Evolutionary conservation across 495 filamentous ascomycete genomes (phyloP).

Genomic region (Aspergillus baeticus): DNA sequence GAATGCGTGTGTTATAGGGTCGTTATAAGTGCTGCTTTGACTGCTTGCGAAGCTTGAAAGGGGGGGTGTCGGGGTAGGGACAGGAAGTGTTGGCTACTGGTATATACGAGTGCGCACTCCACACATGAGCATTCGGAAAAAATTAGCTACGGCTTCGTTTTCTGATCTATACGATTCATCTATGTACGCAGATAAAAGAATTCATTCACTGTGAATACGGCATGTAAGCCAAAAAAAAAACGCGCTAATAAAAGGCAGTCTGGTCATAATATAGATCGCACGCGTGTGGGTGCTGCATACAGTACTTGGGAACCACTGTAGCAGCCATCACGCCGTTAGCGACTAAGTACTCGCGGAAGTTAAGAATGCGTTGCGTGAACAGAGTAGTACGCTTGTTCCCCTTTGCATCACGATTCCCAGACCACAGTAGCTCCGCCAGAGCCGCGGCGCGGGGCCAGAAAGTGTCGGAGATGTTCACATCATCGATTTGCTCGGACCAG

Average conservation of each 20-base stretch:
- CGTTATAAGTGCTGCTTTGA: no score
- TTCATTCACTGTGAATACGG: no score
- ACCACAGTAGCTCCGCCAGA: constrained; percentile 54
- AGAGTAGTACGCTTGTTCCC: constrained; percentile 50
- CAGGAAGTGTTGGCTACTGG: no score
- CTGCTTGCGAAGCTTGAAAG: no score
- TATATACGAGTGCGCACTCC: no score
- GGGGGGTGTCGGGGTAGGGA: no score
- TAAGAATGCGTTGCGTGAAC: constrained; percentile 54
- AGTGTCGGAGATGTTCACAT: constrained; percentile 43
- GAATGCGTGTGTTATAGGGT: not conserved
- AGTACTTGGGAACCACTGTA: constrained; percentile 53
- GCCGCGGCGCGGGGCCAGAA: constrained; percentile 59
- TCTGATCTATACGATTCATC: no score
- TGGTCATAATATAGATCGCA: constrained; percentile 55
- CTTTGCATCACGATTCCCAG: constrained; percentile 46
- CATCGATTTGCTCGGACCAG: constrained; percentile 57
- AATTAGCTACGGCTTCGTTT: no score
- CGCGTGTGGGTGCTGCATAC: constrained; percentile 54
- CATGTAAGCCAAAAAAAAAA: not conserved
- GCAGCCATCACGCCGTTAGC: constrained; percentile 51
- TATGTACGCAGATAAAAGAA: not conserved
- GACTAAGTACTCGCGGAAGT: constrained; percentile 58
- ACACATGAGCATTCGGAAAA: no score
- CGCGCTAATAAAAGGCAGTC: constrained; percentile 30